These are phyloP conservation scores for Scheffersomyces parashehatae DNA, from an alignment of 1,139 yeast genomes.

Conservation along the genomic window DNA sequence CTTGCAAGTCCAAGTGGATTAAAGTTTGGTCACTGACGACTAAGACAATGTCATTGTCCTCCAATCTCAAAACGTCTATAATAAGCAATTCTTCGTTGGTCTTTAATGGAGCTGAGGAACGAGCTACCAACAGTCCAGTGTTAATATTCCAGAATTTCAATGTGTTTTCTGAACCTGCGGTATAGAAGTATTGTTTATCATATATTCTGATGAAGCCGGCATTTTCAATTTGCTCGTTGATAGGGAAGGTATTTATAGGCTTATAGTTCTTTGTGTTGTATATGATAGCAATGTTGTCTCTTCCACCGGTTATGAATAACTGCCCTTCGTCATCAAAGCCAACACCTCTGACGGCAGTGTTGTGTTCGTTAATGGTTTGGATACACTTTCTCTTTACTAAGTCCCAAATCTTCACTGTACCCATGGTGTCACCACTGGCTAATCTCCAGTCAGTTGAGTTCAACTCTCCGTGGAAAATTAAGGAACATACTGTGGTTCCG, in stretches of 20 bases:
- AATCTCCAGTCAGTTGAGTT: constrained; percentile 75
- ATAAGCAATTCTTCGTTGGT: constrained; percentile 71
- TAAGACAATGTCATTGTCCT: constrained; percentile 28
- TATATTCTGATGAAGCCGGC: constrained; percentile 59
- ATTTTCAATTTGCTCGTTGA: constrained; percentile 77
- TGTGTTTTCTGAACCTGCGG: constrained; percentile 81
- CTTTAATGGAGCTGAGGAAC: constrained; percentile 50
- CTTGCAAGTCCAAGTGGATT: constrained; percentile 47
- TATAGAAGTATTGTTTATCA: constrained; percentile 48
- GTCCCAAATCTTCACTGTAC: constrained; percentile 88
- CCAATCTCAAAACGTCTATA: constrained; percentile 50
- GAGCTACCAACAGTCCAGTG: constrained; percentile 40
- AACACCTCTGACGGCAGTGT: constrained; percentile 83
- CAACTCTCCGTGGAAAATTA: constrained; percentile 71
- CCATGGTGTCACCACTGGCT: constrained; percentile 87
- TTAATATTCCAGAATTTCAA: constrained; percentile 61
- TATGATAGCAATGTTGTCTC: constrained; percentile 77
- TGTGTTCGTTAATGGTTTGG: constrained; percentile 70
- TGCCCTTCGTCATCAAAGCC: constrained; percentile 59
- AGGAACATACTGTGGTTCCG: constrained; percentile 84
- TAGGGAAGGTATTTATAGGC: constrained; percentile 67
- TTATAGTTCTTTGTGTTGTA: constrained; percentile 56
- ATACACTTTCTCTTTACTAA: constrained; percentile 74
- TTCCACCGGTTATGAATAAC: constrained; percentile 75
- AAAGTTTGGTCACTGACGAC: constrained; percentile 86